These are phyloP conservation scores for Plasmodium yoelii DNA, from an alignment of 169 alveolate species.

Conservation along the genomic window DNA sequence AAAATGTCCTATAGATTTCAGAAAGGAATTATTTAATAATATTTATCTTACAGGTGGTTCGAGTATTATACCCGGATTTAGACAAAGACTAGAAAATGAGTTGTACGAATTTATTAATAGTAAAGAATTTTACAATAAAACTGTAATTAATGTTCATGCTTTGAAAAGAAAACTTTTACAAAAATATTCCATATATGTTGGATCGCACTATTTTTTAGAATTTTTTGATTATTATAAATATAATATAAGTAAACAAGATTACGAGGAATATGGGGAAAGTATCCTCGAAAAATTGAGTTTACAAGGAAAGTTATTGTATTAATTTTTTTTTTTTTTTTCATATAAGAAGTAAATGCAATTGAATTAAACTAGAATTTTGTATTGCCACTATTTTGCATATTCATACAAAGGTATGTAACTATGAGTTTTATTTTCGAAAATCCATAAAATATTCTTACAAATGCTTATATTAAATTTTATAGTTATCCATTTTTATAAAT, in stretches of 20 bases:
- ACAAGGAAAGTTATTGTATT: constrained; percentile 58
- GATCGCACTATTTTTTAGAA: constrained; percentile 64
- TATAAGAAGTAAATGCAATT: background rate
- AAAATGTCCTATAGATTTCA: constrained; percentile 67
- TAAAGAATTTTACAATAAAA: constrained; percentile 32
- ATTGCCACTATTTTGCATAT: too few relatives aligned
- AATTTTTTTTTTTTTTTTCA: background rate
- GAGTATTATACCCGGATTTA: constrained; percentile 64
- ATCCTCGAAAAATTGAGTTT: constrained; percentile 44
- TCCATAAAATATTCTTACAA: too few relatives aligned
- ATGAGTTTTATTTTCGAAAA: too few relatives aligned
- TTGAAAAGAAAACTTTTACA: constrained; percentile 46
- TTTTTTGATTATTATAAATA: constrained; percentile 60
- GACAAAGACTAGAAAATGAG: constrained; percentile 71
- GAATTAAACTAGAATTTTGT: too few relatives aligned
- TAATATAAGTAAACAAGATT: constrained; percentile 27
- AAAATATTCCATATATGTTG: constrained; percentile 59
- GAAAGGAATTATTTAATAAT: constrained; percentile 41
- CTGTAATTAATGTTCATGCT: constrained; percentile 33
- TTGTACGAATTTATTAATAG: constrained; percentile 40
- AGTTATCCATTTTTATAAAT: too few relatives aligned
- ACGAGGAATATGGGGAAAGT: constrained; percentile 59
- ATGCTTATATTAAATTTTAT: too few relatives aligned
- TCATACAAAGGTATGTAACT: too few relatives aligned
- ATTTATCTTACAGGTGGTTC: constrained; percentile 69